Conservation (phyloP, 2,329 filamentous ascomycete genomes). For the Stagonosporopsis cucurbitacearum region DNA sequence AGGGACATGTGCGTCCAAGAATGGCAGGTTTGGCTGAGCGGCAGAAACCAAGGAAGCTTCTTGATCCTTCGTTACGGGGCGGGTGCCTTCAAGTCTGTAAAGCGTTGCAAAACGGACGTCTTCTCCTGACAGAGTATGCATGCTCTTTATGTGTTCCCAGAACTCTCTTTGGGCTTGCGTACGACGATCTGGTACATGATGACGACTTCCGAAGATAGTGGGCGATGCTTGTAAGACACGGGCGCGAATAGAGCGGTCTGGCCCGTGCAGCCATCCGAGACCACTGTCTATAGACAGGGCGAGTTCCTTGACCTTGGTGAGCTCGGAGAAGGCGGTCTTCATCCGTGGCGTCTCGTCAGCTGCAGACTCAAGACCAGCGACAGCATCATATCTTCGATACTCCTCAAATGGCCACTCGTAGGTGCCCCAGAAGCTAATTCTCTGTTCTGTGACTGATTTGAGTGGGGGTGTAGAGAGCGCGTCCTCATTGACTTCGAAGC, state of each 20-base stretch:
- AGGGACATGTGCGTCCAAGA: constrained; percentile 37
- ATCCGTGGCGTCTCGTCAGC: constrained; percentile 69
- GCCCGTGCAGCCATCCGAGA: constrained; percentile 70
- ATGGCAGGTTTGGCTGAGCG: constrained; percentile 38
- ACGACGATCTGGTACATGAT: constrained; percentile 48
- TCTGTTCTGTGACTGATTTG: constrained; percentile 63
- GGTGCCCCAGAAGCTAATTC: constrained; percentile 67
- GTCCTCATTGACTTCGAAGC: constrained; percentile 69
- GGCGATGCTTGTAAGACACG: constrained; percentile 54
- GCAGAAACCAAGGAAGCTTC: constrained; percentile 20
- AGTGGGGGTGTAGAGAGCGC: constrained; percentile 58
- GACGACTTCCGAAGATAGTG: constrained; percentile 55
- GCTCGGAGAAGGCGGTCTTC: constrained; percentile 64
- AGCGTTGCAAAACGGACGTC: constrained; percentile 40
- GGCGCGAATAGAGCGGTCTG: constrained; percentile 61
- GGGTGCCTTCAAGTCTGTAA: constrained; percentile 34
- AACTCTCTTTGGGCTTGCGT: constrained; percentile 45
- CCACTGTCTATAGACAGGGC: constrained; percentile 72
- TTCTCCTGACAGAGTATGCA: constrained; percentile 25
- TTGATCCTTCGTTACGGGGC: constrained; percentile 21
- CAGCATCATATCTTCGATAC: constrained; percentile 65
- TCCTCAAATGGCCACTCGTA: constrained; percentile 69
- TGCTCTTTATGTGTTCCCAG: constrained; percentile 43
- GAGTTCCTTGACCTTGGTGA: constrained; percentile 65
- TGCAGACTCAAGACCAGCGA: constrained; percentile 66